Conservation (phyloP, 345 rosid species). For the Eucalyptus pauciflora region DNA sequence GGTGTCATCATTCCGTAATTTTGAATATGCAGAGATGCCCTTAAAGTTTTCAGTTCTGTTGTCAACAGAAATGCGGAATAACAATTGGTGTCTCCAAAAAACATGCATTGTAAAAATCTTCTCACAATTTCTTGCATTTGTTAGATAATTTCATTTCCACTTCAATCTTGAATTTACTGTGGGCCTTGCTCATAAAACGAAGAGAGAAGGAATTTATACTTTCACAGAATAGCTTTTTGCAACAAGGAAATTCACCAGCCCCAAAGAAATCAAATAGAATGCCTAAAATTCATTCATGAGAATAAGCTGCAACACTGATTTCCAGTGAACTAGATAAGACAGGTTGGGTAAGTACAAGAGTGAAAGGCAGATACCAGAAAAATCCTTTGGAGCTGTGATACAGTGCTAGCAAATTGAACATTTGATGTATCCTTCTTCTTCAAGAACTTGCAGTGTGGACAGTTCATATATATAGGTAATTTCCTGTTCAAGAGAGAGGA, state of each 20-base stretch:
- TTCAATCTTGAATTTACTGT: background rate
- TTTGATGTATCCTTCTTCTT: constrained; percentile 32
- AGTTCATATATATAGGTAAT: constrained; percentile 58
- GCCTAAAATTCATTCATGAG: background rate
- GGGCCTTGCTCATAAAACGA: background rate
- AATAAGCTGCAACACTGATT: background rate
- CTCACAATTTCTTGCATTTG: background rate
- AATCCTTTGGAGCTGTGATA: constrained; percentile 79
- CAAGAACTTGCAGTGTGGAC: constrained; percentile 49
- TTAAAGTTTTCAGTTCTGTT: background rate
- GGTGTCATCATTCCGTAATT: background rate
- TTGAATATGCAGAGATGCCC: background rate
- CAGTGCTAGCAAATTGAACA: constrained; percentile 45
- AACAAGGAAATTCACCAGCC: background rate
- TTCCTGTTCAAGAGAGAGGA: constrained; percentile 55
- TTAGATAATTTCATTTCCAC: background rate
- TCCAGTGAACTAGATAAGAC: background rate
- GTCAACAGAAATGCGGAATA: background rate
- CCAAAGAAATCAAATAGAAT: background rate
- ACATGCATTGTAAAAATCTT: background rate
- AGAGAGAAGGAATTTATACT: background rate
- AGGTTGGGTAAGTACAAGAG: background rate
- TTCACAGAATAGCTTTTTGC: background rate
- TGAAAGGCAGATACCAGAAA: constrained; percentile 41
- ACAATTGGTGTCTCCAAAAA: background rate